phyloP scores from a whole-genome alignment of 192 early-diverging fungal species.

The Backusella morwellensis region DNA sequence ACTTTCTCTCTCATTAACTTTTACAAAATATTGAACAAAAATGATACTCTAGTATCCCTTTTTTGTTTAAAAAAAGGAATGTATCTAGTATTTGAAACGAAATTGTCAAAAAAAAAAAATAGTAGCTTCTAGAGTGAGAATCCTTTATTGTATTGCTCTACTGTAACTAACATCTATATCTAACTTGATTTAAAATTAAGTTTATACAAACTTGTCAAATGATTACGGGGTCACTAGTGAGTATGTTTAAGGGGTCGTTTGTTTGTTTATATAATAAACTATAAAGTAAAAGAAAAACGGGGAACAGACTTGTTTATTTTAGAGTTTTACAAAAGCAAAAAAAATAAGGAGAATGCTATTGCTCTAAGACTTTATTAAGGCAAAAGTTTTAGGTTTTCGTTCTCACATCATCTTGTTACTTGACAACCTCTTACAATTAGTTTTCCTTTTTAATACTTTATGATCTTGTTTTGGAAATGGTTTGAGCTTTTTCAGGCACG shows the following conservation, averaged over 20 bases:
- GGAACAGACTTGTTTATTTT: not conserved
- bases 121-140: not conserved
- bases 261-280: slow-evolving; percentile 1
- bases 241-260: not conserved
- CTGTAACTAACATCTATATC: not conserved
- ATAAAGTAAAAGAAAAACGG: not conserved
- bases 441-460: not conserved
- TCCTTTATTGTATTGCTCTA: not conserved
- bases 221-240: not conserved
- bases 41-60: too few relatives aligned
- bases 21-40: not conserved
- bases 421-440: not conserved
- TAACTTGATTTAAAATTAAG: not conserved
- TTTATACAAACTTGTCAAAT: not conserved
- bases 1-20: not conserved
- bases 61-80: too few relatives aligned
- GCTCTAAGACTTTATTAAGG: not conserved
- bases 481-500: not conserved
- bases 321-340: not conserved
- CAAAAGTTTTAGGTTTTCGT: not conserved
- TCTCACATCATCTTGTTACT: not conserved
- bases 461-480: not conserved
- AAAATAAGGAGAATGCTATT: not conserved
- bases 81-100: not conserved
- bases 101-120: not conserved